A percentile compares a stretch with the other conserved stretches of the same genome.
phyloP scores from a whole-genome alignment of 495 filamentous ascomycete species.

The Talaromyces stipitatus region DNA sequence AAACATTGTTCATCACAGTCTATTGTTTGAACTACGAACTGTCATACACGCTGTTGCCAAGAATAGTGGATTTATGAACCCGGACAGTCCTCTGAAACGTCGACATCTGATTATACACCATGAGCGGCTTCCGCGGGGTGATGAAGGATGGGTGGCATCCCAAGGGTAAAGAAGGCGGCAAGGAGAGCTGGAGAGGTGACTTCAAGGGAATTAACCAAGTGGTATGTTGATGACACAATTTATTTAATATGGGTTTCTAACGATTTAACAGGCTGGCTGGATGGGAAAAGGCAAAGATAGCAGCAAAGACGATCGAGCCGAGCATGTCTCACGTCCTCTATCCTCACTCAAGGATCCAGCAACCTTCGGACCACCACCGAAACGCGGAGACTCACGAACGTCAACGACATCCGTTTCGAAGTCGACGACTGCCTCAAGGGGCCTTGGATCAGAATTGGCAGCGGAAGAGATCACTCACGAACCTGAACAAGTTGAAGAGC shows the following conservation, averaged over 20 bases:
- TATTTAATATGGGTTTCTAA: neutral
- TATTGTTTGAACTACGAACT: neutral
- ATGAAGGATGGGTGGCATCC: conserved; percentile 55
- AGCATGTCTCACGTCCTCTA: conserved; percentile 61
- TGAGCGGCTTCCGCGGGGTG: conserved; percentile 44
- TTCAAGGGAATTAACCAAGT: conserved; percentile 55
- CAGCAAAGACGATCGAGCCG: conserved; percentile 20
- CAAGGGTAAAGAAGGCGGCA: conserved; percentile 45
- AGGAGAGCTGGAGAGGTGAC: conserved; percentile 51
- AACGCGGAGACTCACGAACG: conserved; percentile 49
- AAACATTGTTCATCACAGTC: neutral
- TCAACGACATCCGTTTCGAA: conserved; percentile 20
- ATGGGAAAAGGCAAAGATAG: conserved; percentile 47
- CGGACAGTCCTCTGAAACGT: neutral
- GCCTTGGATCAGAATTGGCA: conserved; percentile 39
- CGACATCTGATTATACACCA: conserved; percentile 12
- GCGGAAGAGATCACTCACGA: conserved; percentile 31
- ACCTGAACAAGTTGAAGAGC: conserved; percentile 27
- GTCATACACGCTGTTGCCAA: neutral
- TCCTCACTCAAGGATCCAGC: conserved; percentile 73
- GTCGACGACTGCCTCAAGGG: conserved; percentile 37
- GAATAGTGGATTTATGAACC: neutral
- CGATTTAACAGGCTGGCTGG: conserved; percentile 35
- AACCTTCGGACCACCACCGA: conserved; percentile 82
- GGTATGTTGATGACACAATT: conserved; percentile 22